Percentiles rank a stretch among this genome's conserved stretches.
These are phyloP conservation scores for Exophiala sp. DNA, from an alignment of 2,329 filamentous ascomycete species.

Conservation along the genomic window DNA sequence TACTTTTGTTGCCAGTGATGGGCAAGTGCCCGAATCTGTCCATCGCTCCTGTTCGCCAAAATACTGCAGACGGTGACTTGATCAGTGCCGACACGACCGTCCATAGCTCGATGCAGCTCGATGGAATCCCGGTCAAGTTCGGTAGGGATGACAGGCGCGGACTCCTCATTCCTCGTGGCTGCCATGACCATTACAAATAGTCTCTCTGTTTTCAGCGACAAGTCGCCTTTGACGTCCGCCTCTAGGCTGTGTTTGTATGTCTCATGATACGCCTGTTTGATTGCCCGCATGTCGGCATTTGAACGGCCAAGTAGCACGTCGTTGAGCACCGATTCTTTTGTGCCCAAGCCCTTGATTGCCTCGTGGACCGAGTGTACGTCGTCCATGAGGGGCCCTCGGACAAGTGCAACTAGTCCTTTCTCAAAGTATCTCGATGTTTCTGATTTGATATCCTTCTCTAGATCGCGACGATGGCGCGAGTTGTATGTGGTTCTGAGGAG, in stretches of 20 bases:
- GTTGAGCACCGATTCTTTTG: slow-evolving; percentile 81
- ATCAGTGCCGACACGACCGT: slow-evolving; percentile 65
- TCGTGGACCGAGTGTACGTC: slow-evolving; percentile 69
- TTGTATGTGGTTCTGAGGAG: slow-evolving; percentile 66
- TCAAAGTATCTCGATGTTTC: slow-evolving; percentile 75
- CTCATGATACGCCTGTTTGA: slow-evolving; percentile 73
- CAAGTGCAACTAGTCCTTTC: slow-evolving; percentile 69
- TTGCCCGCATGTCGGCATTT: slow-evolving; percentile 83
- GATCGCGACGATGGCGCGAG: slow-evolving; percentile 60
- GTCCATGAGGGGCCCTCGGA: slow-evolving; percentile 72
- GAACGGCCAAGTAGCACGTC: slow-evolving; percentile 78
- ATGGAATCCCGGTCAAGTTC: slow-evolving; percentile 72
- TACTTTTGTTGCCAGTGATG: slow-evolving; percentile 72
- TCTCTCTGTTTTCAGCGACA: slow-evolving; percentile 80
- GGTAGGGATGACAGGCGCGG: slow-evolving; percentile 66
- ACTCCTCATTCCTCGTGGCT: slow-evolving; percentile 73
- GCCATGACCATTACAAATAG: slow-evolving; percentile 80
- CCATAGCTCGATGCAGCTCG: slow-evolving; percentile 73
- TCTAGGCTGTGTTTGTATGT: slow-evolving; percentile 66
- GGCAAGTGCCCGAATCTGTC: slow-evolving; percentile 77
- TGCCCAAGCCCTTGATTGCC: slow-evolving; percentile 75
- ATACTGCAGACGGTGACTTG: slow-evolving; percentile 75
- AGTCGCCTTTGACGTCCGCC: slow-evolving; percentile 68
- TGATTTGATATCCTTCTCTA: slow-evolving; percentile 71
- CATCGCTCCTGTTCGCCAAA: slow-evolving; percentile 70